These are phyloP conservation scores for Geotrichum reessii DNA, from an alignment of 1,139 yeast genomes.

Conservation along the genomic window DNA sequence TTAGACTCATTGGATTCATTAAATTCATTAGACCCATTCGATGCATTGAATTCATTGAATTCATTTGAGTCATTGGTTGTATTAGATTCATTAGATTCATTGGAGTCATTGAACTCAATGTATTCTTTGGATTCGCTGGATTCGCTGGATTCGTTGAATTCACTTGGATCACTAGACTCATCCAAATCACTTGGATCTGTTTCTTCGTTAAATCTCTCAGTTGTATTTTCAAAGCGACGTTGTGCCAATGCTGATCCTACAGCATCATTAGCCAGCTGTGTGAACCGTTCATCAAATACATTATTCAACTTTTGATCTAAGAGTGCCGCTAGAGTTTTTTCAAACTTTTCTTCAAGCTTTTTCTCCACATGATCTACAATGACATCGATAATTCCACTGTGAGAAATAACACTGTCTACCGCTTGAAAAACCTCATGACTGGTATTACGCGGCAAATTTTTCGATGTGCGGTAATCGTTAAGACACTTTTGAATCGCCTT, in stretches of 20 bases:
- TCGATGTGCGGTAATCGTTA: slow-evolving; percentile 2
- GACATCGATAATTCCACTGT: slow-evolving; percentile 14
- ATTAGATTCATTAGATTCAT: too few relatives aligned
- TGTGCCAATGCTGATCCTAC: neutral
- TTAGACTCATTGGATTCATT: neutral
- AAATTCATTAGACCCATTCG: neutral
- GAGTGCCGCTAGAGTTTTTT: neutral
- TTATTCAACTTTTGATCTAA: neutral
- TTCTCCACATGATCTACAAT: slow-evolving; percentile 3
- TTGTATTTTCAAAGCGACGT: neutral
- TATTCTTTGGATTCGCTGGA: neutral
- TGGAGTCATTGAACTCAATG: too few relatives aligned
- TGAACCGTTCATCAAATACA: neutral
- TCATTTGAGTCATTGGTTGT: neutral
- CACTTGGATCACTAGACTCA: neutral
- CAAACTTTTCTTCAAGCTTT: slow-evolving; percentile 2
- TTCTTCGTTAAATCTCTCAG: neutral
- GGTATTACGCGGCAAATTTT: slow-evolving; percentile 1
- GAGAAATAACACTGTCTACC: slow-evolving; percentile 4
- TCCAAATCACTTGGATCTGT: neutral
- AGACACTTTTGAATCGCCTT: slow-evolving; percentile 3
- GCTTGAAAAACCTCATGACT: neutral
- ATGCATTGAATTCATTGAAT: neutral
- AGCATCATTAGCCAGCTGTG: neutral
- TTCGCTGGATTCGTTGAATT: neutral